Evolutionary conservation across 257 asterid species (phyloP).

Genomic region (Knoxia roxburghii): DNA sequence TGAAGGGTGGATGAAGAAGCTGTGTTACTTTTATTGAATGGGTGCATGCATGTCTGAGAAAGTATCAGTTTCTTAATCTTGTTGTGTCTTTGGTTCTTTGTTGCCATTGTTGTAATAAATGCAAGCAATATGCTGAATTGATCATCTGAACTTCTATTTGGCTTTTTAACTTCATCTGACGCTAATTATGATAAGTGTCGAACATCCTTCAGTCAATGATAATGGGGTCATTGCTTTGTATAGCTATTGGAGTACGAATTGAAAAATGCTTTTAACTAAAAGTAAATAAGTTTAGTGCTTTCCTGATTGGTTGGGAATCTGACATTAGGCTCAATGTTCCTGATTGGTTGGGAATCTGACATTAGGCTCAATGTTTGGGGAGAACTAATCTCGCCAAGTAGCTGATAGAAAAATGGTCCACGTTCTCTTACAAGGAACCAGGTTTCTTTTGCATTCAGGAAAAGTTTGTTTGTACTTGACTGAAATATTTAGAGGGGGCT

Average conservation of each 20-base stretch:
- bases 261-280: not conserved
- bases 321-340: not conserved
- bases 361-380: not conserved
- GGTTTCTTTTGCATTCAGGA: not conserved
- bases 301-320: not conserved
- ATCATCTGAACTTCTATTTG: too few species aligned
- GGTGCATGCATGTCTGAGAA: not conserved
- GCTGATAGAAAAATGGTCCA: not conserved
- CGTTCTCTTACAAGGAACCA: not conserved
- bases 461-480: not conserved
- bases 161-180: not conserved
- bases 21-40: not conserved
- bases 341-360: too few species aligned
- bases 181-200: not conserved
- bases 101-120: not conserved
- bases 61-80: not conserved
- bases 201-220: not conserved
- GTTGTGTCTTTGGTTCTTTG: not conserved
- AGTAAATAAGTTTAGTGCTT: not conserved
- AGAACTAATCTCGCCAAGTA: not conserved
- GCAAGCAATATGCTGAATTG: not conserved
- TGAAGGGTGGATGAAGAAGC: not conserved
- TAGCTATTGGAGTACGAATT: not conserved
- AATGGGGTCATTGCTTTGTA: not conserved
- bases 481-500: not conserved